These are phyloP conservation scores for Pythium periplocum DNA, from an alignment of 352 stramenopile genomes.

Conservation along the genomic window DNA sequence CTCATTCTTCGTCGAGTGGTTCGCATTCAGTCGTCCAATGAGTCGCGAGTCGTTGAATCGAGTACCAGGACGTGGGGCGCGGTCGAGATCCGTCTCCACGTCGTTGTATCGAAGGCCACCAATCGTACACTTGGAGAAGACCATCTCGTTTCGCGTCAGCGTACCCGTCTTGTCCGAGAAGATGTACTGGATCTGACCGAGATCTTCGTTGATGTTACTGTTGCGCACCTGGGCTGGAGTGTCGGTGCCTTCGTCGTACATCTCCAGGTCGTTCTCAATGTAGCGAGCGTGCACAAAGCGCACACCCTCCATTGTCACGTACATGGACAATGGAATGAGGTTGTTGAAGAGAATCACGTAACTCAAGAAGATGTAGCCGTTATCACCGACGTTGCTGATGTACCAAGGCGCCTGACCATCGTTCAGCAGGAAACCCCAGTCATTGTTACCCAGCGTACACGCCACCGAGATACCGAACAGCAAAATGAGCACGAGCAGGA, in stretches of 20 bases:
- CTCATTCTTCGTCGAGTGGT: conserved; percentile 79
- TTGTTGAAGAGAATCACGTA: conserved; percentile 90
- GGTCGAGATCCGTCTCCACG: conserved; percentile 50
- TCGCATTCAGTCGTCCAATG: conserved; percentile 63
- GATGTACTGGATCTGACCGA: conserved; percentile 89
- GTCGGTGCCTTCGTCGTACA: conserved; percentile 71
- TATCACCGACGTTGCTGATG: conserved; percentile 44
- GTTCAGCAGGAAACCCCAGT: conserved; percentile 67
- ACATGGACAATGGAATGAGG: conserved; percentile 85
- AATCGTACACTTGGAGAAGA: conserved; percentile 91
- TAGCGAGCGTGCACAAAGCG: conserved; percentile 82
- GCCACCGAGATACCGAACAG: conserved; percentile 82
- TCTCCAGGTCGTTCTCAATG: conserved; percentile 82
- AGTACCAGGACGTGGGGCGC: conserved; percentile 46
- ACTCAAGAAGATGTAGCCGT: conserved; percentile 87
- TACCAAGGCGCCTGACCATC: conserved; percentile 59
- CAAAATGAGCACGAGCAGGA: conserved; percentile 81
- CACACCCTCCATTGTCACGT: conserved; percentile 88
- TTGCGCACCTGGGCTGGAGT: conserved; percentile 79
- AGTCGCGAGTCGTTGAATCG: conserved; percentile 77
- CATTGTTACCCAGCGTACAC: conserved; percentile 80
- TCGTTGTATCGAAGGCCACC: conserved; percentile 89
- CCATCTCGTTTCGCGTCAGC: conserved; percentile 86
- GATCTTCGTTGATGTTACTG: conserved; percentile 87
- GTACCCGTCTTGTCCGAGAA: conserved; percentile 89